phyloP scores from a whole-genome alignment of 345 rosid genomes.

The Sonneratia alba region DNA sequence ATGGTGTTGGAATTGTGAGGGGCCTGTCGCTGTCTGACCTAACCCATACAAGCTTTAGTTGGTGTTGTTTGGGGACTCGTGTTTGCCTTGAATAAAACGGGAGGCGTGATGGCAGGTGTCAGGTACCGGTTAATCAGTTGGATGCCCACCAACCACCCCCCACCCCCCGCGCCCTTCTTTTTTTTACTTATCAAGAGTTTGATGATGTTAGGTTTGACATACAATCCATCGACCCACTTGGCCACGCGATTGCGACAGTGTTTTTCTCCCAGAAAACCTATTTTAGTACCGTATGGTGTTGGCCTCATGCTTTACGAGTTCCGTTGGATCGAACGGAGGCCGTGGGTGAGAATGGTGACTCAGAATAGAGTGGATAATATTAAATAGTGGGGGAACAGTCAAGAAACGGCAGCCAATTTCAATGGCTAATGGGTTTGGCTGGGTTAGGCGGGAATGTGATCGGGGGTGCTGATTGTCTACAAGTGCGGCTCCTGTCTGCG shows the following conservation, averaged over 20 bases:
- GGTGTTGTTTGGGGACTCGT: background rate
- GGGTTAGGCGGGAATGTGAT: too few relatives aligned
- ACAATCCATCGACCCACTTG: background rate
- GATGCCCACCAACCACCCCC: background rate
- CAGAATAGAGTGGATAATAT: background rate
- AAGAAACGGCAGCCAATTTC: too few relatives aligned
- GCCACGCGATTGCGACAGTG: background rate
- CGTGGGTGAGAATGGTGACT: background rate
- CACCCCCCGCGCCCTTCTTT: background rate
- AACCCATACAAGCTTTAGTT: background rate
- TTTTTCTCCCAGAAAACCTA: too few relatives aligned
- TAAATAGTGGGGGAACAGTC: too few relatives aligned
- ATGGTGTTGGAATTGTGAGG: too few relatives aligned
- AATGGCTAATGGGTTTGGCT: too few relatives aligned
- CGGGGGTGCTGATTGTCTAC: too few relatives aligned
- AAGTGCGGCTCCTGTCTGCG: too few relatives aligned
- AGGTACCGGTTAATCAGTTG: background rate
- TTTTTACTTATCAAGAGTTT: background rate
- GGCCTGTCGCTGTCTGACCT: background rate
- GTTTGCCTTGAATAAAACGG: background rate
- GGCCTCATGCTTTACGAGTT: background rate
- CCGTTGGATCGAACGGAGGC: background rate
- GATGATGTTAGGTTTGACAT: background rate
- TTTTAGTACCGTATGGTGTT: background rate
- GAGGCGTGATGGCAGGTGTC: background rate